These are phyloP conservation scores for Leishmania turanica DNA, from an alignment of 208 protist genomes.

Conservation along the genomic window DNA sequence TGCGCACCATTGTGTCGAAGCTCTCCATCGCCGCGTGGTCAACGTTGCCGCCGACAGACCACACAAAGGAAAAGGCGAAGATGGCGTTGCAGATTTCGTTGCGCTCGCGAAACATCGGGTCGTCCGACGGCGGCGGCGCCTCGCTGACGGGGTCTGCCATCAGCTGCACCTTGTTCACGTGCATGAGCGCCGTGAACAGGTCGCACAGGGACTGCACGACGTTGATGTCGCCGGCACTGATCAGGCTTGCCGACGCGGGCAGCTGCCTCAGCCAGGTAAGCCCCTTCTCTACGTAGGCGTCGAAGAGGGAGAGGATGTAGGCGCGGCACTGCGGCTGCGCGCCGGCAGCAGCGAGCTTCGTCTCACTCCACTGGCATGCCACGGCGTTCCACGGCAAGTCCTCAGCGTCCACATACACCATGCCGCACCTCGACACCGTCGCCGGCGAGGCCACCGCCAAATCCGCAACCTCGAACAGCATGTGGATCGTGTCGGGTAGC, in stretches of 20 bases:
- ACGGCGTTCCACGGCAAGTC: constrained; percentile 95
- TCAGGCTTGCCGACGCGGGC: constrained; percentile 56
- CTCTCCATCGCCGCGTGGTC: constrained; percentile 80
- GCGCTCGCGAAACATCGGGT: constrained; percentile 77
- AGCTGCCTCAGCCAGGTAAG: constrained; percentile 90
- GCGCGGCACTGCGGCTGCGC: constrained; percentile 67
- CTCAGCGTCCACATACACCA: constrained; percentile 96
- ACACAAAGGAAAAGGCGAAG: constrained; percentile 96
- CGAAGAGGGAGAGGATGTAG: constrained; percentile 92
- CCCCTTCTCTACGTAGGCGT: constrained; percentile 82
- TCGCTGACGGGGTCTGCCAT: constrained; percentile 69
- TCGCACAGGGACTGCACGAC: constrained; percentile 93
- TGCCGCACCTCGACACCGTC: constrained; percentile 98
- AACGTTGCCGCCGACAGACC: constrained; percentile 96
- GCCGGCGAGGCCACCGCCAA: constrained; percentile 97
- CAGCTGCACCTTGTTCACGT: constrained; percentile 74
- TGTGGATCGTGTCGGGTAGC: constrained; percentile 95
- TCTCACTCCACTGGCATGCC: constrained; percentile 90
- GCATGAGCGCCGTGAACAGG: constrained; percentile 89
- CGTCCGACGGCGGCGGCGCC: constrained; percentile 39
- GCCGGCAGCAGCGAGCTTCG: constrained; percentile 61
- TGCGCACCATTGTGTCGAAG: constrained; percentile 92
- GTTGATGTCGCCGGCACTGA: constrained; percentile 92
- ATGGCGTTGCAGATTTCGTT: constrained; percentile 91
- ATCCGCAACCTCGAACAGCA: constrained; percentile 98